Evolutionary conservation across 306 rosid genomes (phyloP).

Genomic region (Quercus rubra): DNA sequence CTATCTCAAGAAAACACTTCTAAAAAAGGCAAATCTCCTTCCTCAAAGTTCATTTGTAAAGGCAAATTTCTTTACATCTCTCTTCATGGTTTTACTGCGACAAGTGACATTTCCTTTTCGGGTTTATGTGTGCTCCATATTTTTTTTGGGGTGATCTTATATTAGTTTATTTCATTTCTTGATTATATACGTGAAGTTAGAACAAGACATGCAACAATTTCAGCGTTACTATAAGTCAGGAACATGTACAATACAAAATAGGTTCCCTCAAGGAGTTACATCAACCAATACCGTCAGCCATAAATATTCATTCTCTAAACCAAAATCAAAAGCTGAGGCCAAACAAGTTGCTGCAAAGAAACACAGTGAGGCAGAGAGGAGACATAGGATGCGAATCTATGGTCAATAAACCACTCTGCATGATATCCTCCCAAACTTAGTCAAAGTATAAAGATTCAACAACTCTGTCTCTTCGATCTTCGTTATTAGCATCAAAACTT

Average conservation of each 20-base stretch:
- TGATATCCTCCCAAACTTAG: slow-evolving; percentile 43
- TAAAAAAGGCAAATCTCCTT: background rate
- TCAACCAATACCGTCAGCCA: too few relatives aligned
- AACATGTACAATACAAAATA: too few relatives aligned
- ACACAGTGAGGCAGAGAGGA: slow-evolving; percentile 50
- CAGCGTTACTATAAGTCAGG: slow-evolving; percentile 23
- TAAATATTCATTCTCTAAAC: too few relatives aligned
- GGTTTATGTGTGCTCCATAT: background rate
- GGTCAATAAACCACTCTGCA: slow-evolving; percentile 60
- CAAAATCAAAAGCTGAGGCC: too few relatives aligned
- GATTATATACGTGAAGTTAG: slow-evolving; percentile 15
- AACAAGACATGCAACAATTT: slow-evolving; percentile 46
- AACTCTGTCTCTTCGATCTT: background rate
- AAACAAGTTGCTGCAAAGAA: too few relatives aligned
- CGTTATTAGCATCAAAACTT: background rate
- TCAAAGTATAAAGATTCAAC: slow-evolving; percentile 32
- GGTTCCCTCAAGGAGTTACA: too few relatives aligned
- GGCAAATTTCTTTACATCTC: slow-evolving; percentile 1
- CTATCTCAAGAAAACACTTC: background rate
- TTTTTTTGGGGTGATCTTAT: background rate
- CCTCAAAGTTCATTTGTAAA: background rate
- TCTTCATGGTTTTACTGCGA: slow-evolving; percentile 27
- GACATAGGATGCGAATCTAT: slow-evolving; percentile 62
- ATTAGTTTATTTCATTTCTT: background rate
- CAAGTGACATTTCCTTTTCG: slow-evolving; percentile 22